Evolutionary conservation across 2,329 filamentous ascomycete species (phyloP), one percentile per base, ranked within the genome.

Genomic region (Eutypella sp.): DNA sequence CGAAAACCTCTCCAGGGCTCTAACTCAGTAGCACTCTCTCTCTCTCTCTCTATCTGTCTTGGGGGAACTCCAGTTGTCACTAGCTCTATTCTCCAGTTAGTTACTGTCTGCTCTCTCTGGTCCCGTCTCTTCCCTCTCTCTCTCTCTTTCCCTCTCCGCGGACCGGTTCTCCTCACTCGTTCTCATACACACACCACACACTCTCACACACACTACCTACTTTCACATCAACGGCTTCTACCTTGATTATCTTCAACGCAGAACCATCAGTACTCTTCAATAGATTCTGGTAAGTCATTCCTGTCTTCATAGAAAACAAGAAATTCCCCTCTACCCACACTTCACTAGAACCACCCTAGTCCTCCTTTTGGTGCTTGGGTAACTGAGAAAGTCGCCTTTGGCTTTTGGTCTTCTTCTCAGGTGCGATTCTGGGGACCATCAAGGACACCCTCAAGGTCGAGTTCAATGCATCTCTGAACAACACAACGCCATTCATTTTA

Each of bases 401-500:
- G n/a, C n/a, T 47, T 42, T 53, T 20, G 42, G 24, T 36, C 33
- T 47, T 41, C 53, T 44, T 41, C 47, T 38, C 48, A 59, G 57
- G 48, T 58, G 36, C 52, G 57, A 58, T 56, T 54, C 50, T 51
- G 52, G 50, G 43, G 34, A 10, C 33, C 47, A 53, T 56, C 54
- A 51, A 50, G 40, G 49, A 36, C 36, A 27, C 24, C 49, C 56
- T 55, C 54, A 50, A 57, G 48, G 47, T 58, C 56, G 56, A 59
- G 56, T 64, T 59, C 50, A 37, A 53, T 58, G 54, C 60, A 60
- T 60, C 55, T 55, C 54, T 57, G 46, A 52, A 50, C 60, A 48
- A 59, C 53, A 53, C 64, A 62, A 58, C 60, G 57, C 56, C 62
- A 58, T 62, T 61, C 46, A 48, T 54, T 51, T 48, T 54, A 49